phyloP scores from a whole-genome alignment of 2,329 filamentous ascomycete species.

The Fusarium sp. region DNA sequence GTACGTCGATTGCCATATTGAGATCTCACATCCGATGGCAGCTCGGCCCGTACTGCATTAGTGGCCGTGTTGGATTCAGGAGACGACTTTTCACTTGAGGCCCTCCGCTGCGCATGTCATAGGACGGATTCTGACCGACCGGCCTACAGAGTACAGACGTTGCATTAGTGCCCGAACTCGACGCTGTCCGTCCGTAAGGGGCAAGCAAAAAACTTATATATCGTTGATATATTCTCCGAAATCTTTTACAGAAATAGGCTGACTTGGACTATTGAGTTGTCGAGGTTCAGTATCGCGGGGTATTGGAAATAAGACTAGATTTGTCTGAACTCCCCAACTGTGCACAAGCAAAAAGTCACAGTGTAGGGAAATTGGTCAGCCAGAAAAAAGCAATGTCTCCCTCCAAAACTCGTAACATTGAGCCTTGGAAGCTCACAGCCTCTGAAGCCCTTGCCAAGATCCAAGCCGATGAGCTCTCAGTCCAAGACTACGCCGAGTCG shows the following conservation, averaged over 20 bases:
- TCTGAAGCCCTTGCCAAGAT: constrained; percentile 55
- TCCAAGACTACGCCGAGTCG: constrained; percentile 61
- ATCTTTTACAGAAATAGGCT: not conserved
- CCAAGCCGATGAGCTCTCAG: constrained; percentile 56
- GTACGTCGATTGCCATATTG: constrained; percentile 7
- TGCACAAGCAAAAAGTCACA: not conserved
- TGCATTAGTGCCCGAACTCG: constrained; percentile 9
- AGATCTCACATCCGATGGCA: constrained; percentile 16
- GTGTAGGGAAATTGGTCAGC: not conserved
- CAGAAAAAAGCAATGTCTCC: constrained; percentile 15
- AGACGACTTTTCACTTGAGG: constrained; percentile 8
- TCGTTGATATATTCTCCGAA: not conserved
- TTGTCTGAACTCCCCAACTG: not conserved
- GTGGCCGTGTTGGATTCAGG: constrained; percentile 11
- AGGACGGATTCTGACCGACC: constrained; percentile 21
- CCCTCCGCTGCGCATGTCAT: constrained; percentile 17
- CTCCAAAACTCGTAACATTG: constrained; percentile 14
- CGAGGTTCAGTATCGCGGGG: not conserved
- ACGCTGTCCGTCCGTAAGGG: not conserved
- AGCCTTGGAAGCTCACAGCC: constrained; percentile 53
- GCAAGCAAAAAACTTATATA: not conserved
- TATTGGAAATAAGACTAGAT: constrained; percentile 3
- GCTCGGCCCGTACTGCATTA: constrained; percentile 35
- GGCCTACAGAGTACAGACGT: constrained; percentile 5
- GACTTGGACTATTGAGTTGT: not conserved